These are phyloP conservation scores for Nitzschia palea DNA, from an alignment of 108 stramenopile genomes.

Conservation along the genomic window DNA sequence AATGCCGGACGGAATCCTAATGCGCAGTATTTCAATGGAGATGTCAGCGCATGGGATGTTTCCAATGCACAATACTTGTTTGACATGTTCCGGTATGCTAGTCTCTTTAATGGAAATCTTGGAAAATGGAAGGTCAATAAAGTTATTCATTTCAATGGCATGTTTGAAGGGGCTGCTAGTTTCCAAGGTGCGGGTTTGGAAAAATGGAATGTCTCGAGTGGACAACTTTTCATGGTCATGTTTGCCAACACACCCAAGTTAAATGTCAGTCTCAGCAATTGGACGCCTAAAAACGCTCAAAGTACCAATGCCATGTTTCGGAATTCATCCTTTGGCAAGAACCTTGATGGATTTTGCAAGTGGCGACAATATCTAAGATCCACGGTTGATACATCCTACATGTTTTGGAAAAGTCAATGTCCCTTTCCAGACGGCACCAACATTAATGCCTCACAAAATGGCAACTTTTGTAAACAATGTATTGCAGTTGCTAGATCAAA, in stretches of 20 bases:
- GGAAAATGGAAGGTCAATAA: conserved; percentile 28
- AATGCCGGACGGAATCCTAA: not conserved
- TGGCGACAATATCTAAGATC: not conserved
- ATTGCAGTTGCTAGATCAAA: no score
- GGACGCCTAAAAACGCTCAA: not conserved
- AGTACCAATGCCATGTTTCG: not conserved
- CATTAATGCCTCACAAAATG: not conserved
- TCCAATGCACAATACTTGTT: not conserved
- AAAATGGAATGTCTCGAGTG: conserved; percentile 31
- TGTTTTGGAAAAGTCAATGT: not conserved
- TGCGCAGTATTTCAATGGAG: conserved; percentile 28
- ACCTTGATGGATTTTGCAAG: not conserved
- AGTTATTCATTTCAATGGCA: conserved; percentile 24
- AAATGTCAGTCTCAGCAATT: not conserved
- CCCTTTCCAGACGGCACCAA: not conserved
- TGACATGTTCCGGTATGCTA: conserved; percentile 26
- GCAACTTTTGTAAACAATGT: not conserved
- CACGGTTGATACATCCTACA: not conserved
- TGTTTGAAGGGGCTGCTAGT: conserved; percentile 33
- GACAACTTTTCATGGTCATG: not conserved
- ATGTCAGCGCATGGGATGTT: not conserved
- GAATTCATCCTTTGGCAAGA: not conserved
- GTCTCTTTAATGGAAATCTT: conserved; percentile 43
- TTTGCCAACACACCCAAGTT: conserved; percentile 1
- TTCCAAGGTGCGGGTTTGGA: conserved; percentile 24